A percentile compares a stretch with the other conserved stretches of the same genome.
Conservation (phyloP, 1,284 basidiomycete species). For the Fomitiporia mediterranea region DNA sequence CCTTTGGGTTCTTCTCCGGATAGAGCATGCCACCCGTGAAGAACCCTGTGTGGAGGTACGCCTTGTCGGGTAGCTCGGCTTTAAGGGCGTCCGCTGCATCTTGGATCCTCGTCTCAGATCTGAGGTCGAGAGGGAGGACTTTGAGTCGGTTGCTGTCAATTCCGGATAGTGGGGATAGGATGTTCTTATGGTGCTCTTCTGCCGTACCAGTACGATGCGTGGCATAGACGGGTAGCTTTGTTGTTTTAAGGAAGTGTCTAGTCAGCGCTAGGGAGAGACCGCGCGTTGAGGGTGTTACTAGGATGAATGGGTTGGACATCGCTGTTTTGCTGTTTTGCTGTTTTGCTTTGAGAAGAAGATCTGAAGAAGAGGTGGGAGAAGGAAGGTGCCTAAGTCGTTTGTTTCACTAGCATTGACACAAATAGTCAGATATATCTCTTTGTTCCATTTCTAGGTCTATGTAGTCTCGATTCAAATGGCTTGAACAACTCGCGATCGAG, state of each 20-base stretch:
- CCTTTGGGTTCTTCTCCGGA: constrained; percentile 52
- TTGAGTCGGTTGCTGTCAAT: constrained; percentile 44
- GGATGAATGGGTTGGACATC: constrained; percentile 36
- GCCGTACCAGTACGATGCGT: constrained; percentile 43
- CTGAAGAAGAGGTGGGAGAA: neutral
- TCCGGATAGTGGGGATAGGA: constrained; percentile 39
- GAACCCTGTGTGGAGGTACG: constrained; percentile 51
- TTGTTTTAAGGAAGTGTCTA: constrained; percentile 48
- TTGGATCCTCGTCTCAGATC: constrained; percentile 46
- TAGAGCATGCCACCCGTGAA: constrained; percentile 52
- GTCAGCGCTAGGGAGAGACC: constrained; percentile 53
- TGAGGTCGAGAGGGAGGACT: constrained; percentile 47
- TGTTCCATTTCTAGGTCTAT: neutral
- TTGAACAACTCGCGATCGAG: neutral
- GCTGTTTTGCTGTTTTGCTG: too few relatives aligned
- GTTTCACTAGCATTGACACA: too few relatives aligned
- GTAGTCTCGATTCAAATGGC: neutral
- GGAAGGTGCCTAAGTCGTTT: too few relatives aligned
- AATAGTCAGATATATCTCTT: too few relatives aligned
- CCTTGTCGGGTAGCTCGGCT: constrained; percentile 31
- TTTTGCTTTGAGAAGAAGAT: neutral
- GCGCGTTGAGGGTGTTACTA: constrained; percentile 44
- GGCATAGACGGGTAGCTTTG: constrained; percentile 48
- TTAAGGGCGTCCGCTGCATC: constrained; percentile 42
- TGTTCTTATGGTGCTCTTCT: constrained; percentile 36